Evolutionary conservation across 1,284 basidiomycete genomes (phyloP), one percentile per base, ranked within the genome.

Genomic region (Ustilago sp.): DNA sequence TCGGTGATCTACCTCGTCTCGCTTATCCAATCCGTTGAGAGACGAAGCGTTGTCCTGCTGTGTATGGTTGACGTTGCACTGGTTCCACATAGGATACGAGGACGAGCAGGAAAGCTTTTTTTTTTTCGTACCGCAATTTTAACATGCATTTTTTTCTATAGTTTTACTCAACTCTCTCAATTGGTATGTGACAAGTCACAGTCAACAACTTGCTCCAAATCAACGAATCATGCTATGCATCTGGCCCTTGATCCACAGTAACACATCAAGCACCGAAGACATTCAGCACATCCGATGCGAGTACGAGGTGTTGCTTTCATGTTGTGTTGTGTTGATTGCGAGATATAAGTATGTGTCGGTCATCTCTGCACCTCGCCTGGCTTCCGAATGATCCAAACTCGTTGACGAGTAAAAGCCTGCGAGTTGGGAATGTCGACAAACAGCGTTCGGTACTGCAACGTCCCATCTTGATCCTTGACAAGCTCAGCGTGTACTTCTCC

Each of bases 401-500:
- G 55, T 45, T 72, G 69, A 17, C 80, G 71, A 50, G 68, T 65
- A 8, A 74, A 48, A 12, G 81, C 74, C 57, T 58, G 57, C n/a
- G 76, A 72, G 48, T 59, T 75, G 36, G 82, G 82, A 36, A 83
- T 73, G 51, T 83, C 82, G 34, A 82, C 72, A 51, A 75, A 80
- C 23, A 83, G 70, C 35, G 68, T 65, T 11, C 69, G 64, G 59
- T 81, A 83, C 68, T 83, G 82, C 45, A 78, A 62, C 13, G 68
- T 65, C 3, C 80, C 82, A 47, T 82, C 61, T 34, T 74, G 75
- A 52, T 83, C 82, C 70, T 81, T 80, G 54, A 79, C 71, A 31
- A 84, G 52, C 63, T 84, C 82, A 15, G 79, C 71, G 35, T 81
- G 75, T 34, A 81, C 82, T 38, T 83, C 82, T 13, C 80, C 82